A percentile compares a stretch with the other conserved stretches of the same genome.
Conservation (phyloP, 805 yeast species). For the Gaillardinia entomophila region DNA sequence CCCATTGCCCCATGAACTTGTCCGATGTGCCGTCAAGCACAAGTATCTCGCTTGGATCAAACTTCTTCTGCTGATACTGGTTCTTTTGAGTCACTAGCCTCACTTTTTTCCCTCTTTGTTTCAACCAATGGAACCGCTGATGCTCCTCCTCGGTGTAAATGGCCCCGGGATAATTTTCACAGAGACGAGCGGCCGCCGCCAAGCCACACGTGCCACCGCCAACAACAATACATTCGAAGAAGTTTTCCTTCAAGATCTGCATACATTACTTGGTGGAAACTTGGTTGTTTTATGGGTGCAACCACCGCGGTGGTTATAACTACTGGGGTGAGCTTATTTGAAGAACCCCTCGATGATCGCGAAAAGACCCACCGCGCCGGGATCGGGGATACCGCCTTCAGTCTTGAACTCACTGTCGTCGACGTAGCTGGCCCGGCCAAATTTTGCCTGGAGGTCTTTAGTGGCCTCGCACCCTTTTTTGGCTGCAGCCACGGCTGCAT, state of each 20-base stretch:
- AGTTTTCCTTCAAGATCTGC: slow-evolving; percentile 17
- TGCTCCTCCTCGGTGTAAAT: slow-evolving; percentile 43
- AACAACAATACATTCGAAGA: slow-evolving; percentile 32
- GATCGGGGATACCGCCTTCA: slow-evolving; percentile 82
- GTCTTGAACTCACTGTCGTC: slow-evolving; percentile 51
- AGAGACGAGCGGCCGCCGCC: slow-evolving; percentile 35
- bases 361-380: slow-evolving; percentile 88
- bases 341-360: slow-evolving; percentile 46
- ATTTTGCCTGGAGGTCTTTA: slow-evolving; percentile 68
- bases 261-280: not conserved
- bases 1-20: slow-evolving; percentile 38
- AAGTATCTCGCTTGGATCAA: slow-evolving; percentile 21
- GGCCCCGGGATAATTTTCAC: slow-evolving; percentile 38
- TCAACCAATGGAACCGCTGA: slow-evolving; percentile 42
- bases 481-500: slow-evolving; percentile 64
- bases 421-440: slow-evolving; percentile 93
- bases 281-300: no score
- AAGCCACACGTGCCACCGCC: slow-evolving; percentile 45
- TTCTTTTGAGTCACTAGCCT: slow-evolving; percentile 12
- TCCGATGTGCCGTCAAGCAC: slow-evolving; percentile 32
- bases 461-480: slow-evolving; percentile 73
- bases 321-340: not conserved
- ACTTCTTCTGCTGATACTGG: slow-evolving; percentile 8
- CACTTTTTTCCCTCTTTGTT: slow-evolving; percentile 23
- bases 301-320: no score